Percentiles rank a stretch among this genome's conserved stretches.
phyloP scores from a whole-genome alignment of 306 rosid species.

The Cicer pinnatifidum region DNA sequence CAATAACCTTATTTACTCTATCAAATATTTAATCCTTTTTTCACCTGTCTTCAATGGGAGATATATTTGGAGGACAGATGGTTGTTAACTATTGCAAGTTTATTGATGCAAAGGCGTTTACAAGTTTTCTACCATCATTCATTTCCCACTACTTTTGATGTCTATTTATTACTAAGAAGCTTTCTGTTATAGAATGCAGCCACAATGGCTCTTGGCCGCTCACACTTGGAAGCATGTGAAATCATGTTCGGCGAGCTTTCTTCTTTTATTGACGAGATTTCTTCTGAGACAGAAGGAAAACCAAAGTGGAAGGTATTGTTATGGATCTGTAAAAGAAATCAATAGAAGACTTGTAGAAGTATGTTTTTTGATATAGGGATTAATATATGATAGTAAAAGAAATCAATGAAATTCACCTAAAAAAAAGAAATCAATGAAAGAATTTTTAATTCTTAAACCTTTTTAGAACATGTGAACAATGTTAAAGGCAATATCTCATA shows the following conservation, averaged over 20 bases:
- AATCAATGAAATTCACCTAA: not conserved
- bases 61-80: conserved; percentile 28
- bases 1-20: not conserved
- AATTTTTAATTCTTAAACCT: conserved; percentile 30
- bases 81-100: conserved; percentile 18
- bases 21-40: not conserved
- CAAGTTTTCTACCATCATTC: conserved; percentile 11
- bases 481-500: conserved; percentile 26
- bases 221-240: conserved; percentile 94
- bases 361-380: conserved; percentile 5
- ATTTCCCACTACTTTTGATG: conserved; percentile 35
- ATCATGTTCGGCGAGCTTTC: conserved; percentile 92
- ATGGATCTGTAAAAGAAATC: conserved; percentile 33
- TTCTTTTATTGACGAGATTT: conserved; percentile 85
- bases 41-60: conserved; percentile 7
- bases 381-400: conserved; percentile 33
- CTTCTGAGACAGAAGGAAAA: conserved; percentile 87
- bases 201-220: conserved; percentile 97
- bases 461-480: conserved; percentile 1
- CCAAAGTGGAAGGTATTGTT: conserved; percentile 93
- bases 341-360: not conserved
- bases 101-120: conserved; percentile 29
- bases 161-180: conserved; percentile 41
- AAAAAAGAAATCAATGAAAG: not conserved
- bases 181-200: conserved; percentile 83